Base-by-base conservation (phyloP, 164 flowering plant species). In the Akebia trifoliata region DNA sequence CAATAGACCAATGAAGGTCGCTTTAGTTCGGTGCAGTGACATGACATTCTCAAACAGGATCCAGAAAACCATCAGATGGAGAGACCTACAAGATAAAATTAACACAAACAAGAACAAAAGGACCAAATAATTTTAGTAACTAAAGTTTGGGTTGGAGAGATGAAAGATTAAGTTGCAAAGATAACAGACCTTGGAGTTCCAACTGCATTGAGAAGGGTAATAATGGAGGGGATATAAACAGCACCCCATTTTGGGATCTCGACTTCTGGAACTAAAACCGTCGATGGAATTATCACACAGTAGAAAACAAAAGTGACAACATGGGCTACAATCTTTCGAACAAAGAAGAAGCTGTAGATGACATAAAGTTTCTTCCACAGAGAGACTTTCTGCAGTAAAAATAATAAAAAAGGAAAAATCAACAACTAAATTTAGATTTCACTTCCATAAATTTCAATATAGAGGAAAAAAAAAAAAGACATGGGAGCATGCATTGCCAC, bases 1-100 rank as follows among this genome's bases (percentile, higher is more conserved):
- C 1, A 90, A 60, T 8, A 94, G 78, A 17, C 99, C 99, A 7
- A 94, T 90, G 10, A 94, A 63, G 9, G 97, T 81, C 0, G 97
- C 99, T 78, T 90, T 94, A 0, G 96, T 87, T 5, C 99, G 79
- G 75, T 94, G 99, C 56, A 90, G 61, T 4, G 99, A 85, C 99
- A 94, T 94, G 53, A 94, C 99, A 70, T 94, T 94, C 83, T 94
- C 99, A 43, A 94, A 94, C 20, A 90, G 78, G 39, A 94, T 87
- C 99, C 99, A 94, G 66, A 90, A 94, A 52, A 90, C 86, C 72
- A 94, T 44, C 4, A 94, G 67, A 73, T 94, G 97, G 57, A 94
- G 71, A 1, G 99, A 94, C 76, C 99, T 93, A 84, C 36, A 50
- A 3, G 14, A 29, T 38, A 10, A 9, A n/a, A 15, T 10, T 21